phyloP scores from a whole-genome alignment of 495 filamentous ascomycete species.

The Tirmania nivea region DNA sequence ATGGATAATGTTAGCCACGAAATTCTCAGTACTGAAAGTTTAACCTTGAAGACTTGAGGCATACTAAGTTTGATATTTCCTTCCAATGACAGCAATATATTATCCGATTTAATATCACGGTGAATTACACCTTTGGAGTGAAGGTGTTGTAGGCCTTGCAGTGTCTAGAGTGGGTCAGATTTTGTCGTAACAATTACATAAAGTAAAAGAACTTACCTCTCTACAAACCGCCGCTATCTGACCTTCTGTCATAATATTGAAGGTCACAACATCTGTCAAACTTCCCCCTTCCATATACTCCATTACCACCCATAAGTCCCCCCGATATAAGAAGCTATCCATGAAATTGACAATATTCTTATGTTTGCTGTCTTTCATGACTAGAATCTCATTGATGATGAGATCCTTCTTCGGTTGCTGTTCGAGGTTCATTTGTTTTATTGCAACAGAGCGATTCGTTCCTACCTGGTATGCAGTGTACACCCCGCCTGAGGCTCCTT shows the following conservation, averaged over 20 bases:
- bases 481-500: constrained; percentile 90
- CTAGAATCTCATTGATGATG: constrained; percentile 95
- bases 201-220: constrained; percentile 33
- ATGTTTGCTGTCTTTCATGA: constrained; percentile 98
- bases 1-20: constrained; percentile 1
- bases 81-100: constrained; percentile 83
- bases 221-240: constrained; percentile 91
- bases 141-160: constrained; percentile 79
- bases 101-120: constrained; percentile 96
- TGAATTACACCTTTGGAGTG: constrained; percentile 97
- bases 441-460: constrained; percentile 73
- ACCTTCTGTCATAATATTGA: constrained; percentile 94
- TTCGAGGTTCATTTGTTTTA: constrained; percentile 99
- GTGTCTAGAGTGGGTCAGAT: constrained; percentile 30
- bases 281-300: constrained; percentile 98
- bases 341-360: constrained; percentile 98
- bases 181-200: background rate
- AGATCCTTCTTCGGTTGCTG: constrained; percentile 97
- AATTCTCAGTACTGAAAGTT: background rate
- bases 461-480: constrained; percentile 75
- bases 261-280: constrained; percentile 93
- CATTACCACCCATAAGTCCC: constrained; percentile 97
- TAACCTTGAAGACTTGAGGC: constrained; percentile 13
- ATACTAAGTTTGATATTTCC: constrained; percentile 94
- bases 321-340: constrained; percentile 72